Percentiles rank a stretch among this genome's conserved stretches.
Evolutionary conservation across 306 rosid species (phyloP).

Genomic region (Lagenaria siceraria): DNA sequence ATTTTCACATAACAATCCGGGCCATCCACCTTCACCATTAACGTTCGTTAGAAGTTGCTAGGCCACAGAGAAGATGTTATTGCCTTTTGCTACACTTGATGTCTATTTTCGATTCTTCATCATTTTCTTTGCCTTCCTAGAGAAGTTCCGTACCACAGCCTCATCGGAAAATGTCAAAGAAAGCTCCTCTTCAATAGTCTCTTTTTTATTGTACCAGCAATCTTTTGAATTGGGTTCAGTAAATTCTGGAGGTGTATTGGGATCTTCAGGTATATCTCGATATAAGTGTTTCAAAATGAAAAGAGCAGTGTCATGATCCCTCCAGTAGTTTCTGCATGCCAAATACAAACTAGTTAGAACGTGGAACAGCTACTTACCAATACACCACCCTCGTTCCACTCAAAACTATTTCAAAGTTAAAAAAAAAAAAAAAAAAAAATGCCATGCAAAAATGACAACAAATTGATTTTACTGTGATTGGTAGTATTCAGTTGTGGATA

Average conservation of each 20-base stretch:
- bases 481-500: too few relatives aligned
- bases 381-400: background rate
- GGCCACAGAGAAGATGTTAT: background rate
- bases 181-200: conserved; percentile 53
- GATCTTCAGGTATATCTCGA: conserved; percentile 48
- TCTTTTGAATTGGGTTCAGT: conserved; percentile 15
- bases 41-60: background rate
- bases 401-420: background rate
- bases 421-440: background rate
- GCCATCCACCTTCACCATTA: background rate
- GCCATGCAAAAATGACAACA: background rate
- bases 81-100: background rate
- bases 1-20: background rate
- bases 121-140: conserved; percentile 38
- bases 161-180: conserved; percentile 69
- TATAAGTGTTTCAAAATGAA: conserved; percentile 75
- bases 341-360: background rate
- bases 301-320: conserved; percentile 86
- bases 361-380: background rate
- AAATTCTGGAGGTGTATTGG: conserved; percentile 7
- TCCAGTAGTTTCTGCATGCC: conserved; percentile 78
- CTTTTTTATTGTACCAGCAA: conserved; percentile 37
- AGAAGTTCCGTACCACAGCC: conserved; percentile 32
- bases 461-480: background rate
- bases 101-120: background rate